Evolutionary conservation across 176 grass and related monocot genomes (phyloP).

Genomic region (Musa acuminata): DNA sequence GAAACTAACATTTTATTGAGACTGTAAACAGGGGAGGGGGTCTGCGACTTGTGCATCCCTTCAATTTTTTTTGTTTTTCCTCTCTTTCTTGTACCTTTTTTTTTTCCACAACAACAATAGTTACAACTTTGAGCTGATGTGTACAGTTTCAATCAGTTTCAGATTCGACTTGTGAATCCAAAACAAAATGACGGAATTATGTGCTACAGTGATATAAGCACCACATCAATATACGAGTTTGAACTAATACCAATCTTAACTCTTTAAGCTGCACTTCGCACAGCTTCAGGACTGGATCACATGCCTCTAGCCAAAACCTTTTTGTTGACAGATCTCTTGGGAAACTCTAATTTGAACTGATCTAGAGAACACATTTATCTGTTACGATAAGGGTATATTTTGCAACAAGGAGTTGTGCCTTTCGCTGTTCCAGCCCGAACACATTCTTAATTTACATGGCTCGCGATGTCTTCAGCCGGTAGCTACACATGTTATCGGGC

Average conservation of each 20-base stretch:
- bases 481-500: not conserved
- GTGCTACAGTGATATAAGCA: slow-evolving; percentile 13
- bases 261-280: slow-evolving; percentile 39
- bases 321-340: not conserved
- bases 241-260: not conserved
- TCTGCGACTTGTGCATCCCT: slow-evolving; percentile 8
- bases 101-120: slow-evolving; percentile 2
- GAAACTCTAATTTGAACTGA: slow-evolving; percentile 12
- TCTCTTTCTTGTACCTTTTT: not conserved
- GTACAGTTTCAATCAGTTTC: slow-evolving; percentile 9
- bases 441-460: slow-evolving; percentile 7
- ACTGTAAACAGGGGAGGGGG: slow-evolving; percentile 2
- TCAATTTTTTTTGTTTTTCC: not conserved
- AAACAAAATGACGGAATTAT: slow-evolving; percentile 21
- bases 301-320: slow-evolving; percentile 20
- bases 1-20: slow-evolving; percentile 3
- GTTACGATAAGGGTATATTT: slow-evolving; percentile 8
- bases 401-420: slow-evolving; percentile 18
- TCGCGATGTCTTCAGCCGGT: slow-evolving; percentile 7
- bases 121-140: slow-evolving; percentile 10
- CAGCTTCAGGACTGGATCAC: slow-evolving; percentile 31
- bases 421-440: slow-evolving; percentile 16
- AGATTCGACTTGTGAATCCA: slow-evolving; percentile 22
- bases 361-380: not conserved
- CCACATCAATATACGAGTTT: slow-evolving; percentile 7